phyloP scores from a whole-genome alignment of 2,329 filamentous ascomycete species.

The Aspergillus sojae region DNA sequence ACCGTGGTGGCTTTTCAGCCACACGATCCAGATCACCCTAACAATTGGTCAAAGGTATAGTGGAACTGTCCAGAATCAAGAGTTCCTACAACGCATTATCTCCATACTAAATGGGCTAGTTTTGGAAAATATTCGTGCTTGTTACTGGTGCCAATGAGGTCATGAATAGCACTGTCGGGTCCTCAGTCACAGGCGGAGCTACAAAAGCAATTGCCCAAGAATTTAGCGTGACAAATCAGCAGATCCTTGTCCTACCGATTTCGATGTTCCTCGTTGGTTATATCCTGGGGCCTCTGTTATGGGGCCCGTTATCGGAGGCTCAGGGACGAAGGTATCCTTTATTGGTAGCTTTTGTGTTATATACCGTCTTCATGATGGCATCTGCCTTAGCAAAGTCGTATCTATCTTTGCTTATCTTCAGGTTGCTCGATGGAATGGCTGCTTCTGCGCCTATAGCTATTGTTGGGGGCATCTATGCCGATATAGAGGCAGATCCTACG shows the following conservation, averaged over 20 bases:
- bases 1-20: slow-evolving; percentile 38
- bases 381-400: slow-evolving; percentile 49
- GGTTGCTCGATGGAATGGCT: slow-evolving; percentile 49
- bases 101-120: background rate
- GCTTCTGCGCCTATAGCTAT: slow-evolving; percentile 50
- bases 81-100: background rate
- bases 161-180: slow-evolving; percentile 46
- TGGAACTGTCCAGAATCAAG: background rate
- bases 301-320: slow-evolving; percentile 48
- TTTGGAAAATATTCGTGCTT: slow-evolving; percentile 38
- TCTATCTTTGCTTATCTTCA: slow-evolving; percentile 45
- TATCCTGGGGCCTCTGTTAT: slow-evolving; percentile 47
- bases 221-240: slow-evolving; percentile 35
- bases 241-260: slow-evolving; percentile 42
- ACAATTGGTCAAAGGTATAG: slow-evolving; percentile 37
- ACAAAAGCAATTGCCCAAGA: slow-evolving; percentile 40
- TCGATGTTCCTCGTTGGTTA: slow-evolving; percentile 47
- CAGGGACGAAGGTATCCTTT: slow-evolving; percentile 48
- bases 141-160: slow-evolving; percentile 40
- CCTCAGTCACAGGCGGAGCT: slow-evolving; percentile 44
- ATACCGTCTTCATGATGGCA: slow-evolving; percentile 46
- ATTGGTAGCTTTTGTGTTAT: slow-evolving; percentile 53
- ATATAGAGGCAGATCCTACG: slow-evolving; percentile 51
- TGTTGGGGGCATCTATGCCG: slow-evolving; percentile 50
- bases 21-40: slow-evolving; percentile 37